Evolutionary conservation across 1,284 basidiomycete genomes (phyloP), one percentile per base, ranked within the genome.

Genomic region (Fomes fomentarius): DNA sequence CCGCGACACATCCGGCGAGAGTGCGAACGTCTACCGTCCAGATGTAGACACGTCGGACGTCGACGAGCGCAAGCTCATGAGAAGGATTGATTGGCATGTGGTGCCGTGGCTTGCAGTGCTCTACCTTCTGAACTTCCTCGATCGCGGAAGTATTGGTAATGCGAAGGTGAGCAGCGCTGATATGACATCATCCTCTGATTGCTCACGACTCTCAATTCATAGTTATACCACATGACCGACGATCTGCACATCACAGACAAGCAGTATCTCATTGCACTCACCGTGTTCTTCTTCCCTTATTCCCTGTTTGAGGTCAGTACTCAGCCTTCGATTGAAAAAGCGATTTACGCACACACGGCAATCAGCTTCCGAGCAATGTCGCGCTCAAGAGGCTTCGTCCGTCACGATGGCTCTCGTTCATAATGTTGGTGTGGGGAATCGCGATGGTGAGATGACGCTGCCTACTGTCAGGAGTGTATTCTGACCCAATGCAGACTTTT

Each of bases 91-190:
- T 67, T 69, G 78, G 59, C 78, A 80, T 24, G 76, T 88, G 54
- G 78, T 88, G 33, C 86, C 87, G 8, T 89, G 85, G 85, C 66
- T 87, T 26, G 79, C 85, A 10, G 76, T 93, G 40, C 73, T 93
- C 43, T 92, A 92, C 70, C 76, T 92, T n/a, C 74, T 92, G 41
- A 86, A 85, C 60, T 88, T 88, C 69, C 72, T 87, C 37, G 91
- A 93, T 69, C 81, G 91, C 57, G 87, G 89, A 22, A 91, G 87
- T 63, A 89, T 93, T 60, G 91, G 90, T 68, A 93, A 93, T 71
- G 89, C 89, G 15, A 84, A 84, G 71, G 83, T 89, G 50, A 55
- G 66, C 45, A 34, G 8, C 8, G 10, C 4, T 1, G 22, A 24
- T 12, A 9, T 17, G 25, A 17, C 25, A 15, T 28, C 25, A 8